phyloP scores from a whole-genome alignment of 768 basidiomycete genomes.

The Russula emetica region DNA sequence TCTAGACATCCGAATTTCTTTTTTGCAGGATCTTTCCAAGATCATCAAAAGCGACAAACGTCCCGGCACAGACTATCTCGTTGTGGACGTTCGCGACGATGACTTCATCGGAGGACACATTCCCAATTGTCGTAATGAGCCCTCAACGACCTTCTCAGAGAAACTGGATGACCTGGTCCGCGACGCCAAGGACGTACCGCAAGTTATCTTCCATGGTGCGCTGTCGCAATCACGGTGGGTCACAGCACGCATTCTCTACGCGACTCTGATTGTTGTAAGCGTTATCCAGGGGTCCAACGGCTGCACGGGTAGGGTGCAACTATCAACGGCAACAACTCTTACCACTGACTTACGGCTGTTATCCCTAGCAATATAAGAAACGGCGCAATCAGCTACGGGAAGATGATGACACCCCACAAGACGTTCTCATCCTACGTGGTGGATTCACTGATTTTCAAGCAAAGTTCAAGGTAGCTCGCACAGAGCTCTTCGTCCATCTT shows the following conservation, averaged over 20 bases:
- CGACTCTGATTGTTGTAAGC: slow-evolving; percentile 4
- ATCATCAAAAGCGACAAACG: slow-evolving; percentile 64
- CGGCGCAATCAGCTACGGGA: slow-evolving; percentile 52
- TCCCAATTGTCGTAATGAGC: slow-evolving; percentile 55
- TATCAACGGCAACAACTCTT: not conserved
- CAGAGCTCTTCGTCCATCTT: slow-evolving; percentile 7
- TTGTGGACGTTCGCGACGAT: slow-evolving; percentile 83
- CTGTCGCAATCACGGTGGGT: slow-evolving; percentile 73
- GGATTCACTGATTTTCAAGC: slow-evolving; percentile 71
- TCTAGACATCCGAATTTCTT: slow-evolving; percentile 1
- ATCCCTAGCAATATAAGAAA: slow-evolving; percentile 48
- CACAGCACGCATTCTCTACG: not conserved
- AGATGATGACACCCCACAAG: slow-evolving; percentile 45
- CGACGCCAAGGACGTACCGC: slow-evolving; percentile 55
- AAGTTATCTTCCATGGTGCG: slow-evolving; percentile 74
- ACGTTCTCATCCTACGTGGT: slow-evolving; percentile 62
- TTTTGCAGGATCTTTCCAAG: slow-evolving; percentile 57
- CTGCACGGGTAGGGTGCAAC: slow-evolving; percentile 54
- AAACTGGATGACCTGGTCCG: slow-evolving; percentile 56
- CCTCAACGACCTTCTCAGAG: slow-evolving; percentile 55
- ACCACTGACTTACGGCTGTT: slow-evolving; percentile 15
- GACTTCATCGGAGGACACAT: slow-evolving; percentile 81
- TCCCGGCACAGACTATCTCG: slow-evolving; percentile 60
- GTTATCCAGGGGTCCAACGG: slow-evolving; percentile 62
- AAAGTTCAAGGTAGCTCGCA: slow-evolving; percentile 53